phyloP scores from a whole-genome alignment of 768 basidiomycete species.

The Panus rudis region DNA sequence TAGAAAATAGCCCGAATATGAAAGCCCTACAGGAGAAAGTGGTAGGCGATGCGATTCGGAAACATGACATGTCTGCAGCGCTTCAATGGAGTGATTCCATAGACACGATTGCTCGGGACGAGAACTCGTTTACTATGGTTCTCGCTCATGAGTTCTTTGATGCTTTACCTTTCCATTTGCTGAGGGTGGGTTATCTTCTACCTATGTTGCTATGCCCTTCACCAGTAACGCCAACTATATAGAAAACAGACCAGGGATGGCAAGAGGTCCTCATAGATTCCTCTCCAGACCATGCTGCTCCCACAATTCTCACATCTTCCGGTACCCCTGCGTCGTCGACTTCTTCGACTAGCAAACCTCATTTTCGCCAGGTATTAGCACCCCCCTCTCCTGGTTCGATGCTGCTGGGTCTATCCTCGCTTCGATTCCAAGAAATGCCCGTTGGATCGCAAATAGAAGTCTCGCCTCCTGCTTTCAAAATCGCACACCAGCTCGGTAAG shows the following conservation, averaged over 20 bases:
- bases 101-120: slow-evolving; percentile 50
- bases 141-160: slow-evolving; percentile 98
- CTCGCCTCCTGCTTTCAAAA: slow-evolving; percentile 60
- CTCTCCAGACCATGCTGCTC: slow-evolving; percentile 32
- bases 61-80: too few relatives aligned
- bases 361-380: slow-evolving; percentile 61
- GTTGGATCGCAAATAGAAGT: slow-evolving; percentile 76
- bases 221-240: neutral
- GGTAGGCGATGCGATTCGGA: too few relatives aligned
- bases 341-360: slow-evolving; percentile 8
- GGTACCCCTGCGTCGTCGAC: slow-evolving; percentile 11
- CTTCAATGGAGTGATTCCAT: slow-evolving; percentile 71
- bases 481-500: slow-evolving; percentile 61
- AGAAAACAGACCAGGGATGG: slow-evolving; percentile 81
- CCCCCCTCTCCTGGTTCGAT: slow-evolving; percentile 45
- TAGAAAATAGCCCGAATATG: slow-evolving; percentile 75
- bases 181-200: slow-evolving; percentile 51
- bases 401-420: slow-evolving; percentile 57
- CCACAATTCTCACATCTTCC: slow-evolving; percentile 18
- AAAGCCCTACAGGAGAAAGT: slow-evolving; percentile 47
- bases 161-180: slow-evolving; percentile 84
- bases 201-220: neutral
- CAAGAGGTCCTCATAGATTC: slow-evolving; percentile 73
- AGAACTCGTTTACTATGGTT: slow-evolving; percentile 67
- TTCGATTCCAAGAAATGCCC: slow-evolving; percentile 62